phyloP scores from a whole-genome alignment of 164 flowering plant species.

The Saururus chinensis region DNA sequence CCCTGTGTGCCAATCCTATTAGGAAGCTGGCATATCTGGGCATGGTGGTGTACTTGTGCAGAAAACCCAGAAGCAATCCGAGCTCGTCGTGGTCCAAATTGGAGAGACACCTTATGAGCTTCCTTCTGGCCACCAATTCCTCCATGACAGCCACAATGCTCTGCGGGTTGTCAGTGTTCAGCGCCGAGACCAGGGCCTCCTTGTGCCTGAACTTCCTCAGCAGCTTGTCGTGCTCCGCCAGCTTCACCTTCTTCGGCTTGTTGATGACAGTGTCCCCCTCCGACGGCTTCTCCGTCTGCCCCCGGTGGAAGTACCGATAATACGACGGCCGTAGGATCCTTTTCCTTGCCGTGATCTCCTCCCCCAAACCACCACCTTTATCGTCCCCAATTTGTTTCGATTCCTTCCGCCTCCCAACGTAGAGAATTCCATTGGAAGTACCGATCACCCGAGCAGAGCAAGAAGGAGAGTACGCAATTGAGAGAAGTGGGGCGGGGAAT shows the following conservation, averaged over 20 bases:
- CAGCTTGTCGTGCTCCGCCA: slow-evolving; percentile 68
- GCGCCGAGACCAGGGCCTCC: slow-evolving; percentile 68
- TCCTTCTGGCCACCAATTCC: slow-evolving; percentile 80
- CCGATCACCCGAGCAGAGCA: slow-evolving; percentile 58
- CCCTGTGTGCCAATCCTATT: slow-evolving; percentile 53
- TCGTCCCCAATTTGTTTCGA: slow-evolving; percentile 10
- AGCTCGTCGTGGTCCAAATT: slow-evolving; percentile 75
- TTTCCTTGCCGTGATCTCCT: slow-evolving; percentile 5
- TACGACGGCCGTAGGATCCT: slow-evolving; percentile 42
- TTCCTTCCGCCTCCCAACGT: slow-evolving; percentile 46
- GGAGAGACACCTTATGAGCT: slow-evolving; percentile 50
- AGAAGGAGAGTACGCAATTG: slow-evolving; percentile 65
- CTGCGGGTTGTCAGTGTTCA: slow-evolving; percentile 43
- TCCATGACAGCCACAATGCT: slow-evolving; percentile 77
- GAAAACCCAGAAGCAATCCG: slow-evolving; percentile 53
- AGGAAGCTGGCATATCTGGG: slow-evolving; percentile 57
- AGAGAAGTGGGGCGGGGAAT: slow-evolving; percentile 69
- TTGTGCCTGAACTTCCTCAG: slow-evolving; percentile 82
- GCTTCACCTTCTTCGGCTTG: slow-evolving; percentile 51
- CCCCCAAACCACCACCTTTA: slow-evolving; percentile 16
- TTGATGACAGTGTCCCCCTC: slow-evolving; percentile 52
- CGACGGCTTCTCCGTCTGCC: slow-evolving; percentile 67
- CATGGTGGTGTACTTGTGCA: slow-evolving; percentile 40
- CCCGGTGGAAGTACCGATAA: slow-evolving; percentile 61
- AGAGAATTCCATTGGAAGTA: slow-evolving; percentile 66